A percentile compares a stretch with the other conserved stretches of the same genome.
phyloP scores from a whole-genome alignment of 2,329 filamentous ascomycete species.

The Phaeoacremonium minimum region DNA sequence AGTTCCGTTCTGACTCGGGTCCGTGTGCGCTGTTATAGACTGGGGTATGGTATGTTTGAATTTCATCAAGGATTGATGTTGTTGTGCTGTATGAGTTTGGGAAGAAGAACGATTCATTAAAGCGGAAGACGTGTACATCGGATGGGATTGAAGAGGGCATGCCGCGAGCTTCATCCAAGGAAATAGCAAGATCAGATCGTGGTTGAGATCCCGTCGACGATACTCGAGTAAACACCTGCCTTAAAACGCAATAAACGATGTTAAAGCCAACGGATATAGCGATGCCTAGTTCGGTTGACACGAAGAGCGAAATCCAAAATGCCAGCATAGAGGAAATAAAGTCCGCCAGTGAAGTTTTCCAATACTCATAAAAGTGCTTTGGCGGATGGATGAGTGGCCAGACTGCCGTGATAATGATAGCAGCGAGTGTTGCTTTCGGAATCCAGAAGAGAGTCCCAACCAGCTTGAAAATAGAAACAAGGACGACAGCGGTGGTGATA shows the following conservation, averaged over 20 bases:
- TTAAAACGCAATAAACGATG: constrained; percentile 55
- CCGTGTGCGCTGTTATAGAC: constrained; percentile 27
- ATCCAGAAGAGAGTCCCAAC: constrained; percentile 62
- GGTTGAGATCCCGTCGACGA: constrained; percentile 19
- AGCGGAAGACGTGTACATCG: constrained; percentile 52
- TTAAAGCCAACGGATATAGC: constrained; percentile 58
- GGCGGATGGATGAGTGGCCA: constrained; percentile 57
- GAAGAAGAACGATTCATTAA: constrained; percentile 56
- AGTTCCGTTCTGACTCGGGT: constrained; percentile 36
- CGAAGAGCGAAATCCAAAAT: constrained; percentile 61
- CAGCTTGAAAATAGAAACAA: constrained; percentile 58
- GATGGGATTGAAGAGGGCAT: constrained; percentile 27
- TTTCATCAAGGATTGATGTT: constrained; percentile 39
- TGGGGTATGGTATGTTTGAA: constrained; percentile 40
- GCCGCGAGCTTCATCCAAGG: constrained; percentile 16
- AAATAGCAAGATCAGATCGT: constrained; percentile 18
- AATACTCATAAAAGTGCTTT: constrained; percentile 57
- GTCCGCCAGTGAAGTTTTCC: constrained; percentile 59
- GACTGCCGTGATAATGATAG: constrained; percentile 64
- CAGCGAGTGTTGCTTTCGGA: constrained; percentile 60
- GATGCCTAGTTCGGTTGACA: constrained; percentile 56
- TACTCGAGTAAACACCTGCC: constrained; percentile 48
- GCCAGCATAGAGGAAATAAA: constrained; percentile 60
- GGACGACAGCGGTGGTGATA: constrained; percentile 56
- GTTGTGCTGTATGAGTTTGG: constrained; percentile 54